These are phyloP conservation scores for Cryptococcus wingfieldii DNA, from an alignment of 1,284 basidiomycete genomes.

Conservation along the genomic window DNA sequence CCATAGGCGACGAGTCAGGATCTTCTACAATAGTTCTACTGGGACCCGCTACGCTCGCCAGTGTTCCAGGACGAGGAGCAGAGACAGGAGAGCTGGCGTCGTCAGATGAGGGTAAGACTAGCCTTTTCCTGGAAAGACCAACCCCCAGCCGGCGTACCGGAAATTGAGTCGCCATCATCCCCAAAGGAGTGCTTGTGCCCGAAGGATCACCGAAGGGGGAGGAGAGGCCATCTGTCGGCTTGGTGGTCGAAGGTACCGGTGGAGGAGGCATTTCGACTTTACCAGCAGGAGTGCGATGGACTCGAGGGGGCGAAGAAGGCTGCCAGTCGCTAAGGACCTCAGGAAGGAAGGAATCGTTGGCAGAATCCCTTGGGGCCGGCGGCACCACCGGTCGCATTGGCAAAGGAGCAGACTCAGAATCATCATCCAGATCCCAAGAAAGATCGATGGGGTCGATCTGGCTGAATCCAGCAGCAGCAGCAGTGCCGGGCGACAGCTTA, in stretches of 20 bases:
- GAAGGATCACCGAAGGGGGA: not conserved
- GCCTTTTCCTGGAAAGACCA: conserved; percentile 3
- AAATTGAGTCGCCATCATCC: conserved; percentile 5
- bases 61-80: not conserved
- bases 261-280: conserved; percentile 11
- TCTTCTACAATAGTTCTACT: conserved; percentile 1
- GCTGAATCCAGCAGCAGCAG: conserved; percentile 41
- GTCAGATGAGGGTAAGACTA: conserved; percentile 5
- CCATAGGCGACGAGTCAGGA: conserved; percentile 11
- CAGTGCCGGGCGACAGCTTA: conserved; percentile 28
- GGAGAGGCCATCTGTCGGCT: not conserved
- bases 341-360: no score
- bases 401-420: conserved; percentile 6
- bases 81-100: conserved; percentile 4
- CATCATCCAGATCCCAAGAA: conserved; percentile 22
- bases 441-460: conserved; percentile 38
- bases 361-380: no score
- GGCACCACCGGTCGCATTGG: not conserved
- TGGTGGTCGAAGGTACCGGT: conserved; percentile 6
- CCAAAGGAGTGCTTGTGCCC: not conserved
- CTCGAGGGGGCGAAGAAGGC: not conserved
- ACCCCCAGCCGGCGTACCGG: conserved; percentile 12
- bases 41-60: not conserved
- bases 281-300: conserved; percentile 1
- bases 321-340: not conserved